Base-by-base conservation (phyloP, 2,329 filamentous ascomycete species). In the Pseudopithomyces maydicus region DNA sequence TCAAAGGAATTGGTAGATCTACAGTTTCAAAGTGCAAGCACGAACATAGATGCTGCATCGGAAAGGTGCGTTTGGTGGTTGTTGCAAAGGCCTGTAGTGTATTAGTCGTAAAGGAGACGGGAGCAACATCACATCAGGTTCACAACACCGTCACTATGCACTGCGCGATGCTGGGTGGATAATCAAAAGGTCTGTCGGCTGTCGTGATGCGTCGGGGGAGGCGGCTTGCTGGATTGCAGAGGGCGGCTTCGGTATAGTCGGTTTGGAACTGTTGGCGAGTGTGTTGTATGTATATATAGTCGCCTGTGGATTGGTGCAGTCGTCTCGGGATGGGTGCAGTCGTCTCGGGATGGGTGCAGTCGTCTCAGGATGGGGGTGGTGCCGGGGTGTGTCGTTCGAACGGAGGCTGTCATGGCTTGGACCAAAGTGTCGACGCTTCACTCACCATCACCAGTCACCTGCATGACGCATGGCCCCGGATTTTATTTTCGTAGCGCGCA, bases 361-460 rank as follows among this genome's bases (percentile, higher is more conserved):
- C 26, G 26, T 8, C 26, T 29, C 26, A 8, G 26, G 26, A 29
- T 29, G 8, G 26, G 26, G 26, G 26, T 29, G 8, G 26, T 29
- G 26, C 26, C 14, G 12, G 20, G 15, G 26, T 29, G 3, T 12
- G 14, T 39, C 33, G 46, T 29, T 14, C 15, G 6, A 3, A 22
- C n/a, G 22, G 3, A 39, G 6, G 20, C 29, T 19, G 47, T 20
- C 22, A 12, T 41, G 47, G 35, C 20, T 19, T 15, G 47, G 12
- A 20, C 42, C 48, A 17, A 35, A 33, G 36, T 26, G 22, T 43
- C 20, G 35, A 42, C 17, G 23, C 17, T 14, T 42, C 46, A 51
- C 38, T 42, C 36, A 12, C 38, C 48, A 51, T 51, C 48, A 51
- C 48, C 48, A 42, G 29, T 51, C 36, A 51, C 38, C 38, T 33